Evolutionary conservation across 2,329 filamentous ascomycete genomes (phyloP).

Genomic region (Clonostachys rhizophaga): DNA sequence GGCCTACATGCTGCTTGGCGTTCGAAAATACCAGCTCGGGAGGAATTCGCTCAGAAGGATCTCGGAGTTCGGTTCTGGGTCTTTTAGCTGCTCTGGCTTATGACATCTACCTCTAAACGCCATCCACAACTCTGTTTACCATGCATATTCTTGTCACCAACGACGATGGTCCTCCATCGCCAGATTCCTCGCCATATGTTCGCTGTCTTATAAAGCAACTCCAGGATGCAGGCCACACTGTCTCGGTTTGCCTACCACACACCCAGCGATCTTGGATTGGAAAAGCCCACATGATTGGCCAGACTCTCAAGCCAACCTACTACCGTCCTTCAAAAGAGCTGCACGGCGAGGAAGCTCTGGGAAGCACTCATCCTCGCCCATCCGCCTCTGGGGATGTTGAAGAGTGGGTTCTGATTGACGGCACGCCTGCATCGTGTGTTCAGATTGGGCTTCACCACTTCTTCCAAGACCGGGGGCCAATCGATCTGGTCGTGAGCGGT

Average conservation of each 20-base stretch:
- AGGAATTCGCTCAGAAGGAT: too few species aligned
- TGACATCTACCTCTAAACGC: too few species aligned
- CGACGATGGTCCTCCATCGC: slow-evolving; percentile 77
- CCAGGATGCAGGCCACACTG: slow-evolving; percentile 72
- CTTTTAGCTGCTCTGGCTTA: too few species aligned
- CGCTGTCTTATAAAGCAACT: slow-evolving; percentile 69
- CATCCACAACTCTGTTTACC: slow-evolving; percentile 7
- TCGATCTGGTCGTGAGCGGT: slow-evolving; percentile 74
- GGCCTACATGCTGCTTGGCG: too few species aligned
- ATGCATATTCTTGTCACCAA: slow-evolving; percentile 69
- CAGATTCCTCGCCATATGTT: slow-evolving; percentile 75
- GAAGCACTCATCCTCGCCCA: slow-evolving; percentile 47
- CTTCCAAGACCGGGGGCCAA: slow-evolving; percentile 64
- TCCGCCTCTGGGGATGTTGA: slow-evolving; percentile 55
- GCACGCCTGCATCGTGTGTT: slow-evolving; percentile 75
- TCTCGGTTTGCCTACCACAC: slow-evolving; percentile 88
- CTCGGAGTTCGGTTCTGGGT: too few species aligned
- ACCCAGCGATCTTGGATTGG: slow-evolving; percentile 96
- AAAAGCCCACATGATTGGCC: slow-evolving; percentile 93
- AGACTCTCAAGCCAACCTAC: slow-evolving; percentile 79
- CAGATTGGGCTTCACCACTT: slow-evolving; percentile 81
- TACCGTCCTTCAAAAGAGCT: slow-evolving; percentile 57
- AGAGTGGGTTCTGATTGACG: slow-evolving; percentile 79
- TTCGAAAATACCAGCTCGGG: too few species aligned
- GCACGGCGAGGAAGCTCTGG: slow-evolving; percentile 49